Evolutionary conservation across 2,329 filamentous ascomycete species (phyloP).

Genomic region (Didymella segeticola): DNA sequence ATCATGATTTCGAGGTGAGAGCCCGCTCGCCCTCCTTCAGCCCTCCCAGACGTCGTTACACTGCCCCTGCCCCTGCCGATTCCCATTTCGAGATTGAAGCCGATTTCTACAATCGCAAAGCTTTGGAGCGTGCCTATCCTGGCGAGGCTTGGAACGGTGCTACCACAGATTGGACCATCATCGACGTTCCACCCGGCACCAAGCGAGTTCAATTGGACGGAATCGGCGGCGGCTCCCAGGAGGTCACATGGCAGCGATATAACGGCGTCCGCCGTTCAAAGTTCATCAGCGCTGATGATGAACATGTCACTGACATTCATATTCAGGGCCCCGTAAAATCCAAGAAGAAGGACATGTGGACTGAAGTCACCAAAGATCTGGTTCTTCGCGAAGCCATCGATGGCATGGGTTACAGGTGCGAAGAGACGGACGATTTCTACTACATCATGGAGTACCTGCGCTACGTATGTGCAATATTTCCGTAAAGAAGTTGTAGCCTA

Average conservation of each 20-base stretch:
- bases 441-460: constrained; percentile 91
- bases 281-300: constrained; percentile 72
- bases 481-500: not conserved
- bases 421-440: constrained; percentile 88
- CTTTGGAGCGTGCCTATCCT: constrained; percentile 70
- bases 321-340: constrained; percentile 40
- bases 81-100: constrained; percentile 61
- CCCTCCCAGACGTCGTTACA: constrained; percentile 53
- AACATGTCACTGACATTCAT: constrained; percentile 54
- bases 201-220: constrained; percentile 84
- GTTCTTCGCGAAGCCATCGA: constrained; percentile 88
- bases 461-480: constrained; percentile 70
- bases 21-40: constrained; percentile 50
- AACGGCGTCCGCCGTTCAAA: constrained; percentile 77
- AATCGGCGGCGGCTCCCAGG: constrained; percentile 74
- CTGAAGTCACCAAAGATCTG: constrained; percentile 93
- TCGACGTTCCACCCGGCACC: constrained; percentile 85
- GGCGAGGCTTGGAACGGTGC: constrained; percentile 78
- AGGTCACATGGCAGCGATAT: constrained; percentile 80
- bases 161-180: constrained; percentile 78
- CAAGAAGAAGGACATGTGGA: constrained; percentile 75
- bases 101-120: constrained; percentile 71
- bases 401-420: constrained; percentile 81
- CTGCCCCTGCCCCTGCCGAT: constrained; percentile 41
- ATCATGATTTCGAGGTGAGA: constrained; percentile 36